phyloP scores from a whole-genome alignment of 2,329 filamentous ascomycete species.

The Aspergillaceae sp. region DNA sequence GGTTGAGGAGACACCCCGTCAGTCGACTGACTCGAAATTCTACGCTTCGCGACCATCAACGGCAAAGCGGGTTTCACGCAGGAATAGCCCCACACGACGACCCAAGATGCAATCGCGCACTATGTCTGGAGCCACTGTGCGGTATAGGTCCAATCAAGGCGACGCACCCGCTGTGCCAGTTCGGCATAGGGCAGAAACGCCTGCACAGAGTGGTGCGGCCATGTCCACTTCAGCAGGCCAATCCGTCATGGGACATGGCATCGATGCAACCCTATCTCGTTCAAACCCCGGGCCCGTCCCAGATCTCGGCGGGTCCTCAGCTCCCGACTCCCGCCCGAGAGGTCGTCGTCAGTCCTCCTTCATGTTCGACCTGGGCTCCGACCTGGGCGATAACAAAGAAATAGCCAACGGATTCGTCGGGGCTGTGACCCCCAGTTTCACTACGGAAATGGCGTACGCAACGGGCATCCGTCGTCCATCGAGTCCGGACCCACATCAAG shows the following conservation, averaged over 20 bases:
- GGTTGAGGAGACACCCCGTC: slow-evolving; percentile 12
- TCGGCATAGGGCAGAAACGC: slow-evolving; percentile 19
- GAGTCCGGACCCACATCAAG: slow-evolving; percentile 47
- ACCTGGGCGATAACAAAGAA: slow-evolving; percentile 56
- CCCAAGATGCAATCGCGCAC: slow-evolving; percentile 57
- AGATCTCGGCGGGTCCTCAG: slow-evolving; percentile 47
- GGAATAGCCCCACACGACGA: slow-evolving; percentile 27
- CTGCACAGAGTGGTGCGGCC: slow-evolving; percentile 22
- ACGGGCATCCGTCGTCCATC: slow-evolving; percentile 50
- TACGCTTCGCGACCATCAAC: slow-evolving; percentile 33
- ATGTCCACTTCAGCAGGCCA: slow-evolving; percentile 28
- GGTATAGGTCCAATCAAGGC: slow-evolving; percentile 61
- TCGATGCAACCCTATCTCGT: slow-evolving; percentile 49
- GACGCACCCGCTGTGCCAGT: slow-evolving; percentile 5
- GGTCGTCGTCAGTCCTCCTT: slow-evolving; percentile 51
- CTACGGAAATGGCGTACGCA: slow-evolving; percentile 69
- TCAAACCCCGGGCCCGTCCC: slow-evolving; percentile 49
- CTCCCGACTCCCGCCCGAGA: slow-evolving; percentile 31
- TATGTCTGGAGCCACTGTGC: slow-evolving; percentile 70
- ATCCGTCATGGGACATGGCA: slow-evolving; percentile 45
- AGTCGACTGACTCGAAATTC: slow-evolving; percentile 20
- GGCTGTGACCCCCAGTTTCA: slow-evolving; percentile 65
- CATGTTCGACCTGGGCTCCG: slow-evolving; percentile 65
- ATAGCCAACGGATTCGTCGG: slow-evolving; percentile 54
- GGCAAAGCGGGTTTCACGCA: slow-evolving; percentile 33